Base-by-base conservation (phyloP, 495 filamentous ascomycete species). In the Hypoxylon intermedium region DNA sequence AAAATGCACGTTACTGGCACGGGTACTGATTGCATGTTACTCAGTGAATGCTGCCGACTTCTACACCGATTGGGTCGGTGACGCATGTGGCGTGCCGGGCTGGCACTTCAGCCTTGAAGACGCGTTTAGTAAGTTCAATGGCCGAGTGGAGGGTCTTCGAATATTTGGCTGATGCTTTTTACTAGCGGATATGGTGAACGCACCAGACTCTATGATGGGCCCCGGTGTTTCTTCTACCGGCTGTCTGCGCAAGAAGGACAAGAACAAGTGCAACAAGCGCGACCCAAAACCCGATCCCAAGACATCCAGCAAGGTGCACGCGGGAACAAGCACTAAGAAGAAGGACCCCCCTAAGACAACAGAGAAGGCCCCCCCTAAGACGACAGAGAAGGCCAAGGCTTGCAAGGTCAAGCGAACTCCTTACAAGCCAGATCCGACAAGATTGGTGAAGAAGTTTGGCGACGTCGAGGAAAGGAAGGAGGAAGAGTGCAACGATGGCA, bases 121-220 rank as follows among this genome's bases (percentile, higher is more conserved):
- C 36, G 18, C 18, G 36, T 40, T 40, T 13, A 40, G 36, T 40
- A 40, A 40, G 36, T 40, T 18, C 15, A 40, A 19, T 18, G 18
- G 13, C 36, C 15, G n/a, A 40, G 13, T 40, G 36, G 15, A 40
- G 36, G 36, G 9, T 40, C 36, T 18, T 18, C n/a, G 36, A 9
- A 18, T 16, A 40, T 19, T 13, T 40, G 36, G 36, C 36, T 40
- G 15, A 40, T 40, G 3, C 24, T 40, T 40, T 4, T 19, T 4
- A 40, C n/a, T 7, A 40, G 36, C 9, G 13, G 36, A 40, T 19
- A 40, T 40, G 36, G 36, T 40, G 15, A 9, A 40, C 13, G 36
- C 36, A 37, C 36, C 36, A 40, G 36, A 40, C 15, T 40, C 36
- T 12, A 40, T 40, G 36, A 40, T 40, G 36, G 36, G 36, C 15